Conservation (phyloP, 495 filamentous ascomycete genomes). For the Penicillium manginii region DNA sequence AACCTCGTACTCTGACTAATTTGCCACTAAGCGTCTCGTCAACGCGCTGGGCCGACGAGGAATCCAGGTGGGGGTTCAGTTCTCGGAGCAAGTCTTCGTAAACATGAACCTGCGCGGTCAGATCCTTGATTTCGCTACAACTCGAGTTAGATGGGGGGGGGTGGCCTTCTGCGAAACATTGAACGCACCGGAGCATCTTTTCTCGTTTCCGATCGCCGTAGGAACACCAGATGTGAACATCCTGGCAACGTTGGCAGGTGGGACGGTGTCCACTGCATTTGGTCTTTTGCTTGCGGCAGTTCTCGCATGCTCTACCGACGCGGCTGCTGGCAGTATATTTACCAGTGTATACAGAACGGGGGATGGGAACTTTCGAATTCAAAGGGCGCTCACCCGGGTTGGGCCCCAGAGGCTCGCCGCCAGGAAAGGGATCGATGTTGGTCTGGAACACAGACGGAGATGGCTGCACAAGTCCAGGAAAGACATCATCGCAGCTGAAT, state of each 20-base stretch:
- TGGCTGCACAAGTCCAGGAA: conserved; percentile 25
- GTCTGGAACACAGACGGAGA: conserved; percentile 9
- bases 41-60: conserved; percentile 35
- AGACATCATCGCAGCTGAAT: conserved; percentile 21
- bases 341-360: conserved; percentile 32
- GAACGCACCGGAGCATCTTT: conserved; percentile 55
- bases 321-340: conserved; percentile 40
- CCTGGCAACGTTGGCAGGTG: conserved; percentile 59
- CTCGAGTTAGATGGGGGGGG: conserved; percentile 21
- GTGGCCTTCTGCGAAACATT: conserved; percentile 1
- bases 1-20: conserved; percentile 22
- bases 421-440: conserved; percentile 23
- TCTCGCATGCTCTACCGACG: conserved; percentile 67
- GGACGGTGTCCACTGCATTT: conserved; percentile 64
- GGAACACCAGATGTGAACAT: conserved; percentile 51
- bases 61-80: conserved; percentile 39
- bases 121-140: conserved; percentile 44
- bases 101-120: conserved; percentile 37
- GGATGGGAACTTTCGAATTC: conserved; percentile 45
- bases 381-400: conserved; percentile 22
- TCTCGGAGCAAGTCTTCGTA: conserved; percentile 43
- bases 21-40: conserved; percentile 33
- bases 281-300: conserved; percentile 71
- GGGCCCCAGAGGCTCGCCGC: conserved; percentile 17
- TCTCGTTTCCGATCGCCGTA: conserved; percentile 65